phyloP scores from a whole-genome alignment of 805 yeast species.

The Yarrowia bubula region DNA sequence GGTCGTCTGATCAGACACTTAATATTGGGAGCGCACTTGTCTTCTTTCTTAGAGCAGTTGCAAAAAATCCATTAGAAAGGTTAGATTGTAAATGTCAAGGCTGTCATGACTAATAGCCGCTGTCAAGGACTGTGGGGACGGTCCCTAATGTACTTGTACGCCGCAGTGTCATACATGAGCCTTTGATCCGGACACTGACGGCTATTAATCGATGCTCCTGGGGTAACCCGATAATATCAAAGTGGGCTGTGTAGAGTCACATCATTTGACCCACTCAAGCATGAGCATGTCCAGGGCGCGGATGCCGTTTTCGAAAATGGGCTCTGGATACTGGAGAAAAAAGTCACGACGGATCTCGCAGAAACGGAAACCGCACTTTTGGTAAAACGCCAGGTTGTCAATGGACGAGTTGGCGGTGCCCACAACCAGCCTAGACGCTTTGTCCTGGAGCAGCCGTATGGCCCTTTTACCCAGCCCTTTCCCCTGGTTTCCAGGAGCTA shows the following conservation, averaged over 20 bases:
- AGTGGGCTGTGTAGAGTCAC: not conserved
- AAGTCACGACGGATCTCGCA: not conserved
- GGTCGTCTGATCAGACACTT: no score
- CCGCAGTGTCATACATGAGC: no score
- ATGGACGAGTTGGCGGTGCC: conserved; percentile 21
- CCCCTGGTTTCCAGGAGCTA: not conserved
- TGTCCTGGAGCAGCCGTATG: not conserved
- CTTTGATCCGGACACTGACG: not conserved
- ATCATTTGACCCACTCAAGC: conserved; percentile 2
- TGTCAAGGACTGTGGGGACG: no score
- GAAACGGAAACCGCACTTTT: conserved; percentile 20
- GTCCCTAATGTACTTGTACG: no score
- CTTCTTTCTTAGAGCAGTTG: no score
- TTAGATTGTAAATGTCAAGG: no score
- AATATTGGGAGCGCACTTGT: no score
- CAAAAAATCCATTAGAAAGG: no score
- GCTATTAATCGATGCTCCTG: not conserved
- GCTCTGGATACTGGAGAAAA: conserved; percentile 9
- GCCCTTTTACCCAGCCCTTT: conserved; percentile 7
- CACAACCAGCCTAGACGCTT: not conserved
- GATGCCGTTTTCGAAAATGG: conserved; percentile 16
- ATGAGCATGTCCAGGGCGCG: conserved; percentile 8
- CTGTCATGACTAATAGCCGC: no score
- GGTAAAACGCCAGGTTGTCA: conserved; percentile 18
- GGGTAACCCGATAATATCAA: not conserved